Evolutionary conservation across 805 yeast genomes (phyloP), one percentile per base, ranked within the genome.

Genomic region (Teunomyces kruisii): DNA sequence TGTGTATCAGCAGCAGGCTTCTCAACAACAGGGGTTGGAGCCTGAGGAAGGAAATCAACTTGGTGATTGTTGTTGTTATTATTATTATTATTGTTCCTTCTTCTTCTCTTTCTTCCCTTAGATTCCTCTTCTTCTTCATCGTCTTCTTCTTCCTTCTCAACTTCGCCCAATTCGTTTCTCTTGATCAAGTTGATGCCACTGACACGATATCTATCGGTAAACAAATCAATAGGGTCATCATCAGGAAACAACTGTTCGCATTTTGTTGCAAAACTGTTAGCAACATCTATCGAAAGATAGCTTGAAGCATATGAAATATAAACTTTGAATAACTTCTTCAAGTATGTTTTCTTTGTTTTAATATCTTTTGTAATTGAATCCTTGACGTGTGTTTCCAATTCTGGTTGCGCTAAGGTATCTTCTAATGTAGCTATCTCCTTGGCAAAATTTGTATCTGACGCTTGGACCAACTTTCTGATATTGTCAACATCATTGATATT

Each of bases 401-500:
- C 68, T 6, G 59, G 61, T 36, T 16, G 58, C 54, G 22, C 62
- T 42, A 49, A 29, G 8, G 43, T 22, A 31, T 57, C 61, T 42
- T 65, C 68, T 5, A 52, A 30, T 17, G 45, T 48, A 3, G 61
- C 49, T 10, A 66, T 62, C 32, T 64, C 72, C 35, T 65, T 68
- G 47, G 81, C 65, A 36, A 70, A 53, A 47, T 77, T 81, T 8
- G 84, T 79, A 8, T 86, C 72, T 0, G 90, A 81, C 3, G 86
- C 76, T 62, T 94, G 98, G 60, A 92, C 85, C 30, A 89, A 73
- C 7, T 89, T 87, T 54, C 92, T 84, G 13, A 90, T 86, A 56
- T 86, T 80, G 75, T 57, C 86, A 67, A 67, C 91, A 55, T 84
- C 86, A 58, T 84, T 85, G 22, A 78, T 72, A 48, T 76, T 68